Base-by-base conservation (phyloP, 78 protist species). In the Cavenderia fasciculata region DNA sequence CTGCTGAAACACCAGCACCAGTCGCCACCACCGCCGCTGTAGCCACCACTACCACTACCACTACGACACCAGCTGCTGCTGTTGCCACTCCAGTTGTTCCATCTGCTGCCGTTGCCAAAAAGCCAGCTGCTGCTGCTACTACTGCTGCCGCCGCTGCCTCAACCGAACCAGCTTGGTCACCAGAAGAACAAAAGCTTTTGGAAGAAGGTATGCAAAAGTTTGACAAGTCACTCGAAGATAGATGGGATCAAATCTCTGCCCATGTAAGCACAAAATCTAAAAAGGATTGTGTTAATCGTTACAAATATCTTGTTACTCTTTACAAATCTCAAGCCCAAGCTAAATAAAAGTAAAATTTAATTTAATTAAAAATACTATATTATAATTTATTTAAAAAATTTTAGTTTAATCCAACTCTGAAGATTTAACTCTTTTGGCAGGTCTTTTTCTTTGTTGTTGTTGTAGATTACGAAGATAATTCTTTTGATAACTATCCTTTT, bases 161-260 rank as follows among this genome's bases (percentile, higher is more conserved):
- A 12, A 3, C 74, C 2, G 72, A 63, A 40, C 51, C 33, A n/a
- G 27, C 18, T 4, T 92, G 95, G 95, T 33, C 86, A n/a, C 61
- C 33, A 38, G 92, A 74, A 47, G 90, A 92, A 61, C 95, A 92
- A 70, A 79, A 92, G 52, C 66, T 68, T 14, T 70, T 92, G 40
- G 95, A 92, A 77, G 86, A 71, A 71, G 92, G 72, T 34, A 51
- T 92, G 34, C 68, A 38, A 52, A 70, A 43, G 38, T 44, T 84
- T 57, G 82, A 69, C 52, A 92, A 72, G 54, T 52, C 87, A 10
- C 52, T 75, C 7, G 49, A 57, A 38, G 89, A 77, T 65, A 71
- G 88, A 47, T 92, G 95, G 95, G 92, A 92, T 25, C 44, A 71
- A 65, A 92, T 92, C n/a, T 79, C 94, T 6, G 27, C 36, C 10